These are phyloP conservation scores for Arthrobotrys conoides DNA, from an alignment of 2,329 filamentous ascomycete species.

Conservation along the genomic window DNA sequence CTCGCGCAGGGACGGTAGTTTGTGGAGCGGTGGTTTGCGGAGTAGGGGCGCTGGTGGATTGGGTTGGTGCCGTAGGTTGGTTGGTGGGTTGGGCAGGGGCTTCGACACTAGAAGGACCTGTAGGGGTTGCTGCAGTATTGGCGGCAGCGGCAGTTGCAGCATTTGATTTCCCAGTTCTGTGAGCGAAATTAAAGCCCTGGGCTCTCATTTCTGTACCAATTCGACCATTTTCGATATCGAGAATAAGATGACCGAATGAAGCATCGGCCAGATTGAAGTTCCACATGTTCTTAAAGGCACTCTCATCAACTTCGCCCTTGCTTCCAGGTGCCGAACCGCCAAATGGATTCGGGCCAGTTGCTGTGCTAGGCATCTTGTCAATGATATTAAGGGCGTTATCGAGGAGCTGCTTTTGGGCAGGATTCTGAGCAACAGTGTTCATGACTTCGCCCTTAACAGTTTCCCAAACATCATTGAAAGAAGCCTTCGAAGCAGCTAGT, in stretches of 20 bases:
- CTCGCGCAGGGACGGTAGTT: constrained; percentile 63
- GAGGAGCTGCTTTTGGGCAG: constrained; percentile 91
- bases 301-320: constrained; percentile 90
- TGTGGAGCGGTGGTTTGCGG: constrained; percentile 37
- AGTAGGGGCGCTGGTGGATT: not conserved
- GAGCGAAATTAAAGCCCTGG: constrained; percentile 99
- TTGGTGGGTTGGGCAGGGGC: constrained; percentile 56
- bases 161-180: constrained; percentile 82
- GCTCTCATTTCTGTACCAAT: constrained; percentile 99
- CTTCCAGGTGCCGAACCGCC: constrained; percentile 81
- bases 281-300: constrained; percentile 99
- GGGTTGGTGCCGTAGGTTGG: constrained; percentile 13
- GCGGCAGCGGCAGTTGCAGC: constrained; percentile 61
- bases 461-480: constrained; percentile 99
- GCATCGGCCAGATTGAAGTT: constrained; percentile 99
- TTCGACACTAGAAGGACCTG: constrained; percentile 52
- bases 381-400: constrained; percentile 93
- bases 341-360: constrained; percentile 96
- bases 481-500: constrained; percentile 96
- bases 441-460: constrained; percentile 97
- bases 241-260: constrained; percentile 93
- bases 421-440: constrained; percentile 91
- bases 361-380: constrained; percentile 97
- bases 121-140: constrained; percentile 45
- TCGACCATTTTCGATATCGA: constrained; percentile 94